Conservation (phyloP, 108 stramenopile species). For the Licmophora abbreviata region DNA sequence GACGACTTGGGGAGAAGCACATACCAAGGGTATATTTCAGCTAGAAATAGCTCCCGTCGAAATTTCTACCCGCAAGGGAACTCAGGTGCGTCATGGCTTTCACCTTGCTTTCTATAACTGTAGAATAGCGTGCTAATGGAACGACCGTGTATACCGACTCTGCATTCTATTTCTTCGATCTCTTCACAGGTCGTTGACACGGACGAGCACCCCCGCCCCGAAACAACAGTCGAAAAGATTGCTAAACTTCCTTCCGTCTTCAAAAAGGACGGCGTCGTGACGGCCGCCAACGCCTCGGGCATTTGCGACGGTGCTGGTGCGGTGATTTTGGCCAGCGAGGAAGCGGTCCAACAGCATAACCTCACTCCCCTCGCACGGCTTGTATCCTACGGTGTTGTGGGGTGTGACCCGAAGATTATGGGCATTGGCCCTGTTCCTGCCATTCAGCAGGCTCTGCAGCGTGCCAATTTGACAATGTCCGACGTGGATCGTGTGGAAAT, state of each 20-base stretch:
- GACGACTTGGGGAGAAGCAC: conserved; percentile 65
- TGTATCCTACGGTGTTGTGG: conserved; percentile 63
- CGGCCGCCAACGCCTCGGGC: conserved; percentile 93
- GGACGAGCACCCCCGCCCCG: conserved; percentile 96
- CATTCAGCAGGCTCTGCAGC: conserved; percentile 76
- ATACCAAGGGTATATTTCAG: conserved; percentile 76
- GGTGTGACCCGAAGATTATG: conserved; percentile 93
- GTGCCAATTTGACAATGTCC: conserved; percentile 68
- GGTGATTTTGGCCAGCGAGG: conserved; percentile 86
- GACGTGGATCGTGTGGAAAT: conserved; percentile 97
- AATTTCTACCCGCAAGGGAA: conserved; percentile 82
- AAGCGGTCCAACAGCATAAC: conserved; percentile 73
- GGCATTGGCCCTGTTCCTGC: conserved; percentile 95
- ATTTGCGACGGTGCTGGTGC: conserved; percentile 97
- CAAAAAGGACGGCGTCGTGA: conserved; percentile 94
- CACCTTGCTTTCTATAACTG: no score
- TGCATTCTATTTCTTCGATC: no score
- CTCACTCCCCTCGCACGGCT: conserved; percentile 85
- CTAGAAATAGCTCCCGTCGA: conserved; percentile 91
- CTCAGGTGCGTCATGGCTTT: no score
- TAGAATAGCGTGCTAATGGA: no score
- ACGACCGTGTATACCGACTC: no score
- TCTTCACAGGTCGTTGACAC: conserved; percentile 65
- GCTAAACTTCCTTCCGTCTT: conserved; percentile 85
- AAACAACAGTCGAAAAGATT: conserved; percentile 81